A percentile compares a stretch with the other conserved stretches of the same genome.
Evolutionary conservation across 2,329 filamentous ascomycete species (phyloP).

Genomic region (Geosmithia flava): DNA sequence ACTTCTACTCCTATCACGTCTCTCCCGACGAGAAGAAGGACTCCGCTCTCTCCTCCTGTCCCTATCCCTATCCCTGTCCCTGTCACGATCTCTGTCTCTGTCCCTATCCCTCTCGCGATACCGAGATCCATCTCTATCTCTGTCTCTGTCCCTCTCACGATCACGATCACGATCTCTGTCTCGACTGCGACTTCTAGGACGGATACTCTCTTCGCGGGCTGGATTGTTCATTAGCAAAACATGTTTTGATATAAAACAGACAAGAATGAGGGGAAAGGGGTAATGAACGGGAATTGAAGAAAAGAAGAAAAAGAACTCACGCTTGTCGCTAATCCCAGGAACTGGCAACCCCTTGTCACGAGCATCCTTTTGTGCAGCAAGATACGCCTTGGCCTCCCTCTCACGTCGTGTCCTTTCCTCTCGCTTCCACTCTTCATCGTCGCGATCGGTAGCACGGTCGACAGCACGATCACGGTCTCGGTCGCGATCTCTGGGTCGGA

Average conservation of each 20-base stretch:
- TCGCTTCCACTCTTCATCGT: constrained; percentile 45
- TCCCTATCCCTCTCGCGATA: constrained; percentile 16
- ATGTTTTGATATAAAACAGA: too few species aligned
- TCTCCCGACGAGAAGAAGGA: constrained; percentile 19
- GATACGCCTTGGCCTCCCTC: constrained; percentile 51
- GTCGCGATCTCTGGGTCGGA: constrained; percentile 5
- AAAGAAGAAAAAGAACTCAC: background rate
- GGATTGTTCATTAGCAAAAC: too few species aligned
- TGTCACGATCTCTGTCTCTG: constrained; percentile 27
- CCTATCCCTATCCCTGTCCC: constrained; percentile 18
- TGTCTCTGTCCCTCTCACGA: constrained; percentile 13
- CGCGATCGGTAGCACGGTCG: constrained; percentile 6
- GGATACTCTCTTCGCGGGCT: constrained; percentile 8
- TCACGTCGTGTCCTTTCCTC: constrained; percentile 50
- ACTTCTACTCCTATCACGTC: constrained; percentile 23
- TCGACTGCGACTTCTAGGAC: constrained; percentile 20
- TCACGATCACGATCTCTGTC: constrained; percentile 28
- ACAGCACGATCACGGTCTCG: constrained; percentile 17
- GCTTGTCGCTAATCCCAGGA: constrained; percentile 28
- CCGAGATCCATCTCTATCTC: constrained; percentile 16
- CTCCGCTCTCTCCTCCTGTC: constrained; percentile 18
- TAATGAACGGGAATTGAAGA: background rate
- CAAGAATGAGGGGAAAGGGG: background rate
- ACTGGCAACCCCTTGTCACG: constrained; percentile 45
- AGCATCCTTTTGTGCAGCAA: constrained; percentile 49